Evolutionary conservation across 164 flowering plant genomes (phyloP).

Genomic region (Akebia trifoliata): DNA sequence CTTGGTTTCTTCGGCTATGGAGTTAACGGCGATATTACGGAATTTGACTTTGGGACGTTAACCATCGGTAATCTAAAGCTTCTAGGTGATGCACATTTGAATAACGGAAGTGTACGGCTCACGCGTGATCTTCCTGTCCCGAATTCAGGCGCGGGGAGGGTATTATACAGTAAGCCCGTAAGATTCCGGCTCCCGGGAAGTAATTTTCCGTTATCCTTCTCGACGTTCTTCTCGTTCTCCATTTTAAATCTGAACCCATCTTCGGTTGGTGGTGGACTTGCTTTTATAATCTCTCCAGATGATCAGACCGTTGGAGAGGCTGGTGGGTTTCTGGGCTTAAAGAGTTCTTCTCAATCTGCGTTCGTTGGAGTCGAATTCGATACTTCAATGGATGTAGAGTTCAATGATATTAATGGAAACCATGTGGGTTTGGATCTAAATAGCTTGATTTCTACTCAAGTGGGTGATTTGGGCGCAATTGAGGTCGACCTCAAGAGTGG

Average conservation of each 20-base stretch:
- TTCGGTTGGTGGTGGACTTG: conserved; percentile 80
- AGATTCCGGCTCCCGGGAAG: conserved; percentile 43
- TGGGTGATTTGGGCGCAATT: conserved; percentile 42
- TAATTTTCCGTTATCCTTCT: conserved; percentile 41
- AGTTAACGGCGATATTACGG: conserved; percentile 18
- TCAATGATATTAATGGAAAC: conserved; percentile 76
- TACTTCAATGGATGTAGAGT: conserved; percentile 85
- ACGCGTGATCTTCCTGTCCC: conserved; percentile 76
- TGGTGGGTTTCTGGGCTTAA: conserved; percentile 65
- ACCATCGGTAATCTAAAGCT: conserved; percentile 61
- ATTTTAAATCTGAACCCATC: conserved; percentile 70
- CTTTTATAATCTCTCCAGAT: conserved; percentile 62
- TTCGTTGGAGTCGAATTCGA: conserved; percentile 88
- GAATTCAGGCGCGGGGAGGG: conserved; percentile 72
- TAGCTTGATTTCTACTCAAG: conserved; percentile 51
- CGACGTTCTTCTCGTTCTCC: conserved; percentile 73
- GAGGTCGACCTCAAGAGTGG: conserved; percentile 73
- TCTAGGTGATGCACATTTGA: conserved; percentile 78
- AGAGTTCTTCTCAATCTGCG: conserved; percentile 13
- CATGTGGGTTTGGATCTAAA: conserved; percentile 88
- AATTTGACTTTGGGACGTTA: conserved; percentile 67
- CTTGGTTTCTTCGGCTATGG: not conserved
- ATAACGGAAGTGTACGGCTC: conserved; percentile 58
- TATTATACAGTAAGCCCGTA: conserved; percentile 55
- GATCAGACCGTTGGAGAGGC: conserved; percentile 51